Conservation (phyloP, 1,284 basidiomycete genomes). For the Ganoderma boninense region DNA sequence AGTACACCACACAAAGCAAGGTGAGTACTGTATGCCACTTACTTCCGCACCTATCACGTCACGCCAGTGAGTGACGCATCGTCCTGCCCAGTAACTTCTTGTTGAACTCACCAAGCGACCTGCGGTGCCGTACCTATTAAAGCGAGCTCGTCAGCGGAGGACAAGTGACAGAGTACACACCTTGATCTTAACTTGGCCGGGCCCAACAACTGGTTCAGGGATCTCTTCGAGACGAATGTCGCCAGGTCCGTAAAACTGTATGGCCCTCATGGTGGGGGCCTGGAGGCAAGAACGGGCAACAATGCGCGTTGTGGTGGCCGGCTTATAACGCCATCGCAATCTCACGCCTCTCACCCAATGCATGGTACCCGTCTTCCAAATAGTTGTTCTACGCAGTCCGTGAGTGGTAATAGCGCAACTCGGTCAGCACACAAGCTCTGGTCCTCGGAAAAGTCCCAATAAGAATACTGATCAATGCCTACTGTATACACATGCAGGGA, state of each 20-base stretch:
- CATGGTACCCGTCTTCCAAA: too few relatives aligned
- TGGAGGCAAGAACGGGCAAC: neutral
- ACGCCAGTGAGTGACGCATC: too few relatives aligned
- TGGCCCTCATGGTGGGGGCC: constrained; percentile 40
- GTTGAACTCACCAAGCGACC: constrained; percentile 26
- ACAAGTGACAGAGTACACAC: constrained; percentile 27
- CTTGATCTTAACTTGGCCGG: constrained; percentile 42
- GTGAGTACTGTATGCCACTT: neutral
- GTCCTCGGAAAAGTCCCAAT: too few relatives aligned
- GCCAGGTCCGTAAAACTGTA: constrained; percentile 42
- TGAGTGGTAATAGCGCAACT: too few relatives aligned
- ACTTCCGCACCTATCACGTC: constrained; percentile 18
- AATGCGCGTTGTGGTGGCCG: too few relatives aligned
- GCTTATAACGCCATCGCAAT: neutral
- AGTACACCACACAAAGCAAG: neutral
- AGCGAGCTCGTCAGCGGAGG: too few relatives aligned
- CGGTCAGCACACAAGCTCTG: too few relatives aligned
- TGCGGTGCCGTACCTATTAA: too few relatives aligned
- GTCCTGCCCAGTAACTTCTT: neutral
- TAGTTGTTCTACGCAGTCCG: too few relatives aligned
- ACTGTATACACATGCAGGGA: neutral
- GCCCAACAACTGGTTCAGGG: constrained; percentile 34
- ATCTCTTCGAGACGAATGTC: constrained; percentile 45
- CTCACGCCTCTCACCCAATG: neutral
- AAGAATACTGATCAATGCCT: neutral